Evolutionary conservation across 2,329 filamentous ascomycete species (phyloP).

Genomic region (Colletotrichum orbiculare): DNA sequence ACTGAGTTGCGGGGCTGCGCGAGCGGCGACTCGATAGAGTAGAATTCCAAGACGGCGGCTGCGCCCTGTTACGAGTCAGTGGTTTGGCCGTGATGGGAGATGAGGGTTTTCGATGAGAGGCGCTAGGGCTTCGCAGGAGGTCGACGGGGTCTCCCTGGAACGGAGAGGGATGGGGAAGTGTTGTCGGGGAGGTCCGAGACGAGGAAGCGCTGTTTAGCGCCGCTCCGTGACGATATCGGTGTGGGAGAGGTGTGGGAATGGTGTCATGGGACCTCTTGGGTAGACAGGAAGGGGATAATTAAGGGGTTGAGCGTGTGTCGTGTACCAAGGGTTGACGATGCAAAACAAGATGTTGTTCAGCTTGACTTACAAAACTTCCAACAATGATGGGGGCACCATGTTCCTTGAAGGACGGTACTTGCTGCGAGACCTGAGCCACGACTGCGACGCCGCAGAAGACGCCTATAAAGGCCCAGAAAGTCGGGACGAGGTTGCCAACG

Average conservation of each 20-base stretch:
- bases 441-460: constrained; percentile 70
- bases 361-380: constrained; percentile 73
- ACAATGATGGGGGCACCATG: constrained; percentile 70
- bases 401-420: constrained; percentile 63
- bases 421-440: constrained; percentile 66
- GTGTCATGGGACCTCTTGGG: not conserved
- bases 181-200: constrained; percentile 2
- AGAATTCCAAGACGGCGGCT: constrained; percentile 80
- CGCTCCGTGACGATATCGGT: constrained; percentile 11
- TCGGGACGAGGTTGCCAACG: constrained; percentile 68
- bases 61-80: constrained; percentile 65
- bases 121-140: not conserved
- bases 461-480: constrained; percentile 73
- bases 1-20: constrained; percentile 78
- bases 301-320: not conserved
- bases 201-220: not conserved
- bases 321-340: not conserved
- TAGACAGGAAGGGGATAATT: not conserved
- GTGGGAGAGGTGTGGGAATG: constrained; percentile 30
- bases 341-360: not conserved
- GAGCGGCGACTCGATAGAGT: constrained; percentile 76
- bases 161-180: not conserved
- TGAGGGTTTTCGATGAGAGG: constrained; percentile 7
- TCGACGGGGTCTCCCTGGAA: not conserved
- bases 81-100: constrained; percentile 15